Percentiles rank a stretch among this genome's conserved stretches.
Conservation (phyloP, 2,329 filamentous ascomycete species). For the Diaporthe sp. region DNA sequence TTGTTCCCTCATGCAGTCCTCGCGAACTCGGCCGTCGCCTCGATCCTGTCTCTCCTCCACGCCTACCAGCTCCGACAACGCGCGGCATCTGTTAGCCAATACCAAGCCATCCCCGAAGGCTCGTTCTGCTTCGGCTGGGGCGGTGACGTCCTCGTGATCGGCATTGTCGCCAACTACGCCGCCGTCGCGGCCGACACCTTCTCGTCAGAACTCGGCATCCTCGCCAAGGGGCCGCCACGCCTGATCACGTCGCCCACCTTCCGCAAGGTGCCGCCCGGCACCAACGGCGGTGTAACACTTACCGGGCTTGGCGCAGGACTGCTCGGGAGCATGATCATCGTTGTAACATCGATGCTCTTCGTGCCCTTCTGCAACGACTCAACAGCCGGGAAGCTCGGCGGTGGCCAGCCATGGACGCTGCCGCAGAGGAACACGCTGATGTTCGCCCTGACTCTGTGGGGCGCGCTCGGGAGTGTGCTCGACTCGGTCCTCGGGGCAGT, state of each 20-base stretch:
- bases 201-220: constrained; percentile 92
- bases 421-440: constrained; percentile 58
- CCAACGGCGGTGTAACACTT: constrained; percentile 90
- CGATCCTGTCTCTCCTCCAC: constrained; percentile 69
- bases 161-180: constrained; percentile 85
- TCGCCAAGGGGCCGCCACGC: constrained; percentile 79
- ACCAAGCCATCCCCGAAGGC: constrained; percentile 44
- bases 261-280: constrained; percentile 85
- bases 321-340: constrained; percentile 78
- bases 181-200: constrained; percentile 94
- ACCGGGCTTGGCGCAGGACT: constrained; percentile 79
- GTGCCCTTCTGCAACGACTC: constrained; percentile 72
- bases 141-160: constrained; percentile 71
- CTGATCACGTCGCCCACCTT: constrained; percentile 85
- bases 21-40: constrained; percentile 86
- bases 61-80: constrained; percentile 67
- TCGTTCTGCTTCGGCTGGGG: constrained; percentile 68
- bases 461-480: constrained; percentile 81
- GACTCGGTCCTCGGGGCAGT: constrained; percentile 90
- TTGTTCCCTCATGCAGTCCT: constrained; percentile 61
- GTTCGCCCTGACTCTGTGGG: constrained; percentile 75
- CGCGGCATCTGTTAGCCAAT: constrained; percentile 44
- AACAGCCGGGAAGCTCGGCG: constrained; percentile 50
- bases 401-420: constrained; percentile 60
- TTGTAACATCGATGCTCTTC: constrained; percentile 72